phyloP scores from a whole-genome alignment of 495 filamentous ascomycete species.

The Aspergillus leporis region DNA sequence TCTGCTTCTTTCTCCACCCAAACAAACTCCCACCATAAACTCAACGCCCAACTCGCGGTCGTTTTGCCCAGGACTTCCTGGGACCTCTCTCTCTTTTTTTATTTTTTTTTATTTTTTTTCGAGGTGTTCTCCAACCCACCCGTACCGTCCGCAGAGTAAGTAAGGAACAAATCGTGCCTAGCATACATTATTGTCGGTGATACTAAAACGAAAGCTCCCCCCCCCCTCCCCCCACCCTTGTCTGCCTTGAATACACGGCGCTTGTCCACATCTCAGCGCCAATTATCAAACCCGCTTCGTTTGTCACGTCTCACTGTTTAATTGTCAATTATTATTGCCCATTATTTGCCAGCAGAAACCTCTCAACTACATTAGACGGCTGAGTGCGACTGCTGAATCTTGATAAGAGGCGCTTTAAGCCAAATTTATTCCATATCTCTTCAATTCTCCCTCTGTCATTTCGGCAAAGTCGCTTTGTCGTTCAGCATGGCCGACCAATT shows the following conservation, averaged over 20 bases:
- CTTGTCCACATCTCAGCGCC: conserved; percentile 21
- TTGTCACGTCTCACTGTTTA: neutral
- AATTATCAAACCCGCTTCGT: conserved; percentile 7
- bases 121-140: neutral
- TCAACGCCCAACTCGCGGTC: neutral
- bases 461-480: conserved; percentile 13
- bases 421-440: neutral
- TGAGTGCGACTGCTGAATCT: neutral
- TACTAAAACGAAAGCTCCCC: neutral
- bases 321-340: neutral
- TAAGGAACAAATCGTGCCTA: neutral
- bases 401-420: neutral
- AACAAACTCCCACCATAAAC: neutral
- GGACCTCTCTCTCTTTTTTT: neutral
- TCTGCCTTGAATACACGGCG: conserved; percentile 17
- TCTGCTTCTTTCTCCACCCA: neutral
- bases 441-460: conserved; percentile 6
- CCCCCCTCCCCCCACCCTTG: conserved; percentile 15
- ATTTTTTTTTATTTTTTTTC: neutral
- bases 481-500: conserved; percentile 77
- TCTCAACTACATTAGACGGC: neutral
- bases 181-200: neutral
- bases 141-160: neutral
- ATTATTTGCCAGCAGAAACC: neutral
- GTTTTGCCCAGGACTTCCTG: neutral